Conservation (phyloP, 2,329 filamentous ascomycete genomes). For the Phialophora verrucosa region DNA sequence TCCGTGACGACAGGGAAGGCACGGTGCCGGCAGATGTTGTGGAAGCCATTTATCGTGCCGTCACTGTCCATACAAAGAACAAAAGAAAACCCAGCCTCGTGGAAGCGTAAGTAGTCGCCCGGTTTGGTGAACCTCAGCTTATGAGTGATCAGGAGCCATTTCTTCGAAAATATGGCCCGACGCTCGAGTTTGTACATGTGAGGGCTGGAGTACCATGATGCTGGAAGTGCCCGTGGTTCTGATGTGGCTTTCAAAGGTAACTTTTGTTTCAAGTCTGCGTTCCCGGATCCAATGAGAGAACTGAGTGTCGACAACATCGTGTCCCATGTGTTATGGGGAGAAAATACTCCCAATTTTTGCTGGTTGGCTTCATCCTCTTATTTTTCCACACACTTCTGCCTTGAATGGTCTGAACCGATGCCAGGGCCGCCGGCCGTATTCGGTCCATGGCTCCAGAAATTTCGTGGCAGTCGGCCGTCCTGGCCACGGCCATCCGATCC, state of each 20-base stretch:
- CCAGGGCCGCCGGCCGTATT: neutral
- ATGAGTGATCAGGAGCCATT: conserved; percentile 52
- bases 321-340: neutral
- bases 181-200: conserved; percentile 59
- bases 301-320: conserved; percentile 2
- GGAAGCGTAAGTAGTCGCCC: conserved; percentile 48
- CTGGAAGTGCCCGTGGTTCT: conserved; percentile 46
- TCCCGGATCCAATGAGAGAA: neutral
- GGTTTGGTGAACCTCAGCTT: conserved; percentile 55
- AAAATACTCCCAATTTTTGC: neutral
- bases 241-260: conserved; percentile 1
- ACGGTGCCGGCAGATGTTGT: conserved; percentile 67
- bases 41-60: conserved; percentile 63
- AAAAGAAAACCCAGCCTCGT: conserved; percentile 58
- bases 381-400: neutral
- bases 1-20: conserved; percentile 60
- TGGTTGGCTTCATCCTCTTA: neutral
- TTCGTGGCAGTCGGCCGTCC: neutral
- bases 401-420: neutral
- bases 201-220: conserved; percentile 58
- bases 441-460: neutral
- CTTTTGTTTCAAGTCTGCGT: neutral
- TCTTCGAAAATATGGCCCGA: conserved; percentile 57
- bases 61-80: conserved; percentile 58
- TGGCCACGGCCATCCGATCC: neutral